Conservation (phyloP, 2,329 filamentous ascomycete species). For the Cordyceps farinosa region DNA sequence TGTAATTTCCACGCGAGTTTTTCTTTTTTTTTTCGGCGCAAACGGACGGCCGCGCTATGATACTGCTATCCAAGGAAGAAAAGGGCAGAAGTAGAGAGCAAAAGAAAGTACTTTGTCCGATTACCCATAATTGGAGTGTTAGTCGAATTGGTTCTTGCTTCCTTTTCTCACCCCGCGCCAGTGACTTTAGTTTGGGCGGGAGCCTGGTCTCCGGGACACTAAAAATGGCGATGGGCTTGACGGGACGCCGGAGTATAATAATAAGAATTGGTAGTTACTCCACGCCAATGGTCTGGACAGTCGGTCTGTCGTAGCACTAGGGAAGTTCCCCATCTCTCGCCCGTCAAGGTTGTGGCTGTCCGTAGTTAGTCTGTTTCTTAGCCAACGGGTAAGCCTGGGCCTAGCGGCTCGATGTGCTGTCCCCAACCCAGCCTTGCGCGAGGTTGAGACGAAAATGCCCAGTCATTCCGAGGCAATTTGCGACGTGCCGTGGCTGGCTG, state of each 20-base stretch:
- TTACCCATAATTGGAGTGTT: background rate
- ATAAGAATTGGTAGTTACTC: background rate
- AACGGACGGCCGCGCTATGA: background rate
- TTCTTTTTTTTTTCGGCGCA: background rate
- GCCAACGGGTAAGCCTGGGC: background rate
- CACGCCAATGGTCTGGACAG: background rate
- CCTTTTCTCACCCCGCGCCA: background rate
- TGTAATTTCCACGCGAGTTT: background rate
- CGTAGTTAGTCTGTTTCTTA: background rate
- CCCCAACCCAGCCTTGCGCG: background rate
- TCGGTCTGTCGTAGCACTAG: background rate
- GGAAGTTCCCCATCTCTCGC: background rate
- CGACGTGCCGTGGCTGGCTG: background rate
- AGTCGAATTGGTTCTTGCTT: background rate
- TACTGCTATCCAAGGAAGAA: background rate
- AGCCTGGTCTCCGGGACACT: background rate
- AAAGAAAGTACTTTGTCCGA: background rate
- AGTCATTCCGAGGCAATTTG: background rate
- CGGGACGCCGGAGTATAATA: background rate
- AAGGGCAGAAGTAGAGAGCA: background rate
- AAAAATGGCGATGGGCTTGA: background rate
- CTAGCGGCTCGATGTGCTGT: conserved; percentile 1
- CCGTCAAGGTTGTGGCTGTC: conserved; percentile 4
- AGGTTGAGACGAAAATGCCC: background rate
- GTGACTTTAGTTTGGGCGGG: no score